Conservation (phyloP, 148 eudicot species). For the Rhododendron mucronatum region DNA sequence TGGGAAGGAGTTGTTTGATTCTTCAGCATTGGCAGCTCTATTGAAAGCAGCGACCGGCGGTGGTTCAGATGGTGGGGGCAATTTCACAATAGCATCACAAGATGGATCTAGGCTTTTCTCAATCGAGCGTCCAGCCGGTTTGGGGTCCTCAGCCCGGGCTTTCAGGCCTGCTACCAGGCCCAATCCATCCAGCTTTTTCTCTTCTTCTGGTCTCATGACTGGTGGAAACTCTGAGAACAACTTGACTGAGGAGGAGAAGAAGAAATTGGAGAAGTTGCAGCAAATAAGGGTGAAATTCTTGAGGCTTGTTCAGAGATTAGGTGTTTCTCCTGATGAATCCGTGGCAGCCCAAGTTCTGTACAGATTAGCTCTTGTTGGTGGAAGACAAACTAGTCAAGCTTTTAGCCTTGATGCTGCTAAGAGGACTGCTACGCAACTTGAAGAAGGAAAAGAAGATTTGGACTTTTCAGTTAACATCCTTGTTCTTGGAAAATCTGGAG, state of each 20-base stretch:
- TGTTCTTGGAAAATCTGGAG: constrained; percentile 88
- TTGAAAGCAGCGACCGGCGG: constrained; percentile 80
- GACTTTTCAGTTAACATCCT: constrained; percentile 70
- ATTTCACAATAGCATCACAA: constrained; percentile 66
- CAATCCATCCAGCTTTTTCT: constrained; percentile 43
- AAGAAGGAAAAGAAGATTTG: constrained; percentile 60
- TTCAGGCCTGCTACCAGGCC: constrained; percentile 48
- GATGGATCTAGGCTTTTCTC: constrained; percentile 92
- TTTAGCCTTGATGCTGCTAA: constrained; percentile 80
- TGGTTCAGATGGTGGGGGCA: constrained; percentile 54
- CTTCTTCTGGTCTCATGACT: constrained; percentile 30
- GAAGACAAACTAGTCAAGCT: constrained; percentile 56
- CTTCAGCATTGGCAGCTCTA: constrained; percentile 89
- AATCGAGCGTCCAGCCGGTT: constrained; percentile 92
- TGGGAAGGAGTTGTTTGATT: constrained; percentile 76
- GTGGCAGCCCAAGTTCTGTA: constrained; percentile 83
- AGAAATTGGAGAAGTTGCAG: constrained; percentile 71
- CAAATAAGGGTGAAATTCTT: constrained; percentile 72
- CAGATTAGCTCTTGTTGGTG: constrained; percentile 67
- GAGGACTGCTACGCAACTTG: constrained; percentile 58
- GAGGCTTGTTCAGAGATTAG: constrained; percentile 80
- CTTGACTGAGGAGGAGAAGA: constrained; percentile 77
- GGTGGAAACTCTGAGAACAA: constrained; percentile 44
- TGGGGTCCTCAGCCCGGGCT: constrained; percentile 69
- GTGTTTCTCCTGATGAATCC: constrained; percentile 72